phyloP scores from a whole-genome alignment of 257 asterid genomes.

The Solanum tarapatanum region DNA sequence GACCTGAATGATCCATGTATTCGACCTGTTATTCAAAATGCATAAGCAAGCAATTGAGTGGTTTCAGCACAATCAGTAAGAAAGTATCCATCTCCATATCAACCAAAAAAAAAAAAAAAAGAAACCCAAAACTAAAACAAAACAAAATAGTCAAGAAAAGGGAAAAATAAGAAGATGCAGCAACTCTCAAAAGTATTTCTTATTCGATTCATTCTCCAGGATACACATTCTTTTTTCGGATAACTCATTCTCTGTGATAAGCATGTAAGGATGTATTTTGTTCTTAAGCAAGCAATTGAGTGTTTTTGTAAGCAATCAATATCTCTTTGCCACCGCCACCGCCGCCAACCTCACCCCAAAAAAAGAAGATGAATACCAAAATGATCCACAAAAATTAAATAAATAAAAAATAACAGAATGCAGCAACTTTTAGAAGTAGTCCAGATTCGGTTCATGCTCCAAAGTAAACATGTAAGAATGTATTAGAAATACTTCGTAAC shows the following conservation, averaged over 20 bases:
- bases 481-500: neutral
- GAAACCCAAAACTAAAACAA: neutral
- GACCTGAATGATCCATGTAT: slow-evolving; percentile 83
- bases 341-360: neutral
- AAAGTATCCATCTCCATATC: neutral
- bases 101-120: neutral
- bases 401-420: neutral
- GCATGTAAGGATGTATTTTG: slow-evolving; percentile 6
- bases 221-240: neutral
- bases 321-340: neutral
- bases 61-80: neutral
- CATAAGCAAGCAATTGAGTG: neutral
- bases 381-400: neutral
- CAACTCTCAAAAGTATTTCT: neutral
- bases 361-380: neutral
- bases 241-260: neutral
- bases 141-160: neutral
- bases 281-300: neutral
- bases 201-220: neutral
- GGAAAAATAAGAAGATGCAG: neutral
- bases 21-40: slow-evolving; percentile 46
- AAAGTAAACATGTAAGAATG: neutral
- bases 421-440: neutral
- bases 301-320: neutral
- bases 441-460: neutral